Percentiles rank a stretch among this genome's conserved stretches.
phyloP scores from a whole-genome alignment of 192 early-diverging fungal species.

The Rhizophlyctis rosea region DNA sequence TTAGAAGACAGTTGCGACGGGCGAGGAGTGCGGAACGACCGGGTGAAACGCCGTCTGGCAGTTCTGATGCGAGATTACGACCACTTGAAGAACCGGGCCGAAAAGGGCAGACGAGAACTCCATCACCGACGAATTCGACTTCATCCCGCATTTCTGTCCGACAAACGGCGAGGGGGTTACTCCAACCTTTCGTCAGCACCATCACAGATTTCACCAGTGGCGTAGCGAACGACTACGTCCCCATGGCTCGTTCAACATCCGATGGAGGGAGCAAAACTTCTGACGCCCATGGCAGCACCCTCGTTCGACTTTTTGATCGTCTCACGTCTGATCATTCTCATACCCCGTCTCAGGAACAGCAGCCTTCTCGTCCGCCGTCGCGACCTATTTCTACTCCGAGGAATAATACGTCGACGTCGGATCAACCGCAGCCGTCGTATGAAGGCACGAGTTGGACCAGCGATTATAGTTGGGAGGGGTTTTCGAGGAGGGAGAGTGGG shows the following conservation, averaged over 20 bases:
- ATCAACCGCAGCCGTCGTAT: slow-evolving; percentile 1
- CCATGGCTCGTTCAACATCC: too few species aligned
- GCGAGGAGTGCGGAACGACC: too few species aligned
- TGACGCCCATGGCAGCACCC: slow-evolving; percentile 1
- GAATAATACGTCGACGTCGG: too few species aligned
- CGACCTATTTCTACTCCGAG: too few species aligned
- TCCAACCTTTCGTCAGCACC: background rate
- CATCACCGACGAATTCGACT: background rate
- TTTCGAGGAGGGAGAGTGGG: slow-evolving; percentile 14
- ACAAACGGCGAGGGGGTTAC: background rate
- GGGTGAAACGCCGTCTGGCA: background rate
- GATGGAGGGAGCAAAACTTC: background rate
- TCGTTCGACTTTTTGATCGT: slow-evolving; percentile 16
- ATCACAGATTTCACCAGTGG: background rate
- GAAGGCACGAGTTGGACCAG: slow-evolving; percentile 32
- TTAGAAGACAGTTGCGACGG: too few species aligned
- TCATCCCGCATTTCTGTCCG: background rate
- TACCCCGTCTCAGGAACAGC: background rate
- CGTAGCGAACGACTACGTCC: too few species aligned
- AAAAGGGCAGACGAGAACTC: background rate
- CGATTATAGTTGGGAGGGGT: slow-evolving; percentile 31
- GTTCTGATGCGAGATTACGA: too few species aligned
- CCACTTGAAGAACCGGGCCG: background rate
- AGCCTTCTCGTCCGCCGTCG: slow-evolving; percentile 4
- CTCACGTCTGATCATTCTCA: slow-evolving; percentile 12